These are phyloP conservation scores for Elsinoe fawcettii DNA, from an alignment of 2,329 filamentous ascomycete species.

Conservation along the genomic window DNA sequence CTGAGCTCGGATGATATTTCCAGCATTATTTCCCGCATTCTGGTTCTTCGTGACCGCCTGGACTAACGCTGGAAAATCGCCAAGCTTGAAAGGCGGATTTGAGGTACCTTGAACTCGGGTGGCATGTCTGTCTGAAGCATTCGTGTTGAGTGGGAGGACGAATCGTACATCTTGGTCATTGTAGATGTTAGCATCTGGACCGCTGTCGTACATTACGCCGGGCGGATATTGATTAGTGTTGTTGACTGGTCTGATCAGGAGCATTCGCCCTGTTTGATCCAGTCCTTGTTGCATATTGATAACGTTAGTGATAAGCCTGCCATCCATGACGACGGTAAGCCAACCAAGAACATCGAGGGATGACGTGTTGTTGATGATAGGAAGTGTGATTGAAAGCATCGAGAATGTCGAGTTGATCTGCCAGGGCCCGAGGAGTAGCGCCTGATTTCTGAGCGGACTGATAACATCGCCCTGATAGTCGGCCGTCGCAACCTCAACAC, in stretches of 20 bases:
- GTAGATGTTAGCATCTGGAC: slow-evolving; percentile 6
- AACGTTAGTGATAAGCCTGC: slow-evolving; percentile 55
- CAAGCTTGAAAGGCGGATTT: slow-evolving; percentile 51
- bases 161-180: slow-evolving; percentile 21
- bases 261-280: slow-evolving; percentile 58
- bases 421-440: slow-evolving; percentile 69
- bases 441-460: slow-evolving; percentile 36
- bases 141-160: slow-evolving; percentile 25
- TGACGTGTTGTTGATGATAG: slow-evolving; percentile 61
- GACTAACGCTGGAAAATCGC: slow-evolving; percentile 55
- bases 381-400: slow-evolving; percentile 71
- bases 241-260: slow-evolving; percentile 62
- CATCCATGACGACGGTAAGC: slow-evolving; percentile 71
- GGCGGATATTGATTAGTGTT: slow-evolving; percentile 50
- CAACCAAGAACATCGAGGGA: slow-evolving; percentile 65
- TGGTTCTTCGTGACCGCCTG: slow-evolving; percentile 50
- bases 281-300: slow-evolving; percentile 60
- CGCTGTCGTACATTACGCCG: slow-evolving; percentile 27
- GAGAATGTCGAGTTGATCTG: slow-evolving; percentile 65
- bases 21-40: slow-evolving; percentile 55
- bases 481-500: slow-evolving; percentile 32
- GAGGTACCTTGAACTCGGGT: slow-evolving; percentile 30
- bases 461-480: slow-evolving; percentile 38
- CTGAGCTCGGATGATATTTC: slow-evolving; percentile 56
- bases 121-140: slow-evolving; percentile 24